Percentiles rank a stretch among this genome's conserved stretches.
These are phyloP conservation scores for Sedum album DNA, from an alignment of 164 flowering plant genomes.

Conservation along the genomic window DNA sequence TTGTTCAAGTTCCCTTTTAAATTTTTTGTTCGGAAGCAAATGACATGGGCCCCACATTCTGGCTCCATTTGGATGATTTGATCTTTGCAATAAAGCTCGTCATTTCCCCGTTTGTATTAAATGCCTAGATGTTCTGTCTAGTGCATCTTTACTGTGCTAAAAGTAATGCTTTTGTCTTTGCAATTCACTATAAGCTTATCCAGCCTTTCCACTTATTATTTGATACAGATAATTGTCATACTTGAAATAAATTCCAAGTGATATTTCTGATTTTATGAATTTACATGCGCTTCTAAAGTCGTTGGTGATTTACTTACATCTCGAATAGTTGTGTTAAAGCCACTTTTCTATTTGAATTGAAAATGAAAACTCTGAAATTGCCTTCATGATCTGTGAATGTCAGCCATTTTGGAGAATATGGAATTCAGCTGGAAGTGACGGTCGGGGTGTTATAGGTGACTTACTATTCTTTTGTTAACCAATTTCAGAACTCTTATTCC, in stretches of 20 bases:
- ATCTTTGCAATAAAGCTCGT: background rate
- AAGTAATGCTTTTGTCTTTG: background rate
- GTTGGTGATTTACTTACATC: background rate
- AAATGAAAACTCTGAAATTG: background rate
- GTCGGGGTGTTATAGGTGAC: constrained; percentile 36
- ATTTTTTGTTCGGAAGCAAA: background rate
- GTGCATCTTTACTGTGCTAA: background rate
- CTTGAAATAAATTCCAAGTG: background rate
- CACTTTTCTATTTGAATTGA: background rate
- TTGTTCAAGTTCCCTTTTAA: background rate
- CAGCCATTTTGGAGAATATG: constrained; percentile 47
- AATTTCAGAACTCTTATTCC: background rate
- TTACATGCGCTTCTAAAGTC: background rate
- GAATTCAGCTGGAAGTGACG: constrained; percentile 39
- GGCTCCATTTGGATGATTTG: background rate
- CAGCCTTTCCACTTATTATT: background rate
- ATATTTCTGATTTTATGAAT: background rate
- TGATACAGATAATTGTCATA: background rate
- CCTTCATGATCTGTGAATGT: background rate
- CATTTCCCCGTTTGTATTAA: background rate
- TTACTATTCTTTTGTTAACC: constrained; percentile 2
- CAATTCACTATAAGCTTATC: background rate
- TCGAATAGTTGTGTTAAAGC: too few relatives aligned
- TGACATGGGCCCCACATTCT: background rate
- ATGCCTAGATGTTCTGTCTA: background rate